A percentile compares a stretch with the other conserved stretches of the same genome.
Evolutionary conservation across 495 filamentous ascomycete species (phyloP).

Genomic region (Neurospora africana): DNA sequence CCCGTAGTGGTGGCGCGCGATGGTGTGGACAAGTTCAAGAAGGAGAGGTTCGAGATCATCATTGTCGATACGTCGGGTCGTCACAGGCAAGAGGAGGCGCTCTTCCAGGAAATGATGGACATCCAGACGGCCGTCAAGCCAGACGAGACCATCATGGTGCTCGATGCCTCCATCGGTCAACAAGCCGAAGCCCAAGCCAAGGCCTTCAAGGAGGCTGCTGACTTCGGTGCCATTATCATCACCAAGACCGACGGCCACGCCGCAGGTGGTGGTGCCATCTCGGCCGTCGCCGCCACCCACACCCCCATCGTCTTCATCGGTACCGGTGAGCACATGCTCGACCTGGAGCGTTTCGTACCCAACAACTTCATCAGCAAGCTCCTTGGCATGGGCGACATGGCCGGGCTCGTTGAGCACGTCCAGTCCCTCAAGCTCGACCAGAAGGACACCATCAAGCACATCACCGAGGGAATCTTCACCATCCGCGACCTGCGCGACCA

Average conservation of each 20-base stretch:
- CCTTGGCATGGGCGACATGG: conserved; percentile 95
- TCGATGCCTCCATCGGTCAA: conserved; percentile 94
- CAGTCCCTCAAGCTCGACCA: conserved; percentile 94
- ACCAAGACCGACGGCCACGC: conserved; percentile 98
- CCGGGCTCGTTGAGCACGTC: conserved; percentile 90
- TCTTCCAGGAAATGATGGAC: conserved; percentile 97
- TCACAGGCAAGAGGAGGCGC: conserved; percentile 80
- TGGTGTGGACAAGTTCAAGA: conserved; percentile 98
- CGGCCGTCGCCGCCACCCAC: conserved; percentile 92
- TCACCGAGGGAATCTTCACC: conserved; percentile 91
- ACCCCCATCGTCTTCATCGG: conserved; percentile 97
- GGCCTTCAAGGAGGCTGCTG: conserved; percentile 94
- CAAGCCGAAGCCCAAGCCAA: conserved; percentile 87
- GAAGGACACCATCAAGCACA: conserved; percentile 98
- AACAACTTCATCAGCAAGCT: conserved; percentile 85
- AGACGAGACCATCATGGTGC: conserved; percentile 96
- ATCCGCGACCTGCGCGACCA: conserved; percentile 91
- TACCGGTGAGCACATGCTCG: conserved; percentile 93
- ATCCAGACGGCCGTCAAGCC: conserved; percentile 86
- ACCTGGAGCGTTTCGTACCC: conserved; percentile 85
- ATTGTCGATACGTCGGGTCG: conserved; percentile 95
- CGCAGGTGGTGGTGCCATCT: conserved; percentile 90
- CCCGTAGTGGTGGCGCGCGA: conserved; percentile 86
- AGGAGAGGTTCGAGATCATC: conserved; percentile 95
- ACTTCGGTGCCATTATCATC: conserved; percentile 98